Evolutionary conservation across 768 basidiomycete species (phyloP).

Genomic region (Suillus alpinus): DNA sequence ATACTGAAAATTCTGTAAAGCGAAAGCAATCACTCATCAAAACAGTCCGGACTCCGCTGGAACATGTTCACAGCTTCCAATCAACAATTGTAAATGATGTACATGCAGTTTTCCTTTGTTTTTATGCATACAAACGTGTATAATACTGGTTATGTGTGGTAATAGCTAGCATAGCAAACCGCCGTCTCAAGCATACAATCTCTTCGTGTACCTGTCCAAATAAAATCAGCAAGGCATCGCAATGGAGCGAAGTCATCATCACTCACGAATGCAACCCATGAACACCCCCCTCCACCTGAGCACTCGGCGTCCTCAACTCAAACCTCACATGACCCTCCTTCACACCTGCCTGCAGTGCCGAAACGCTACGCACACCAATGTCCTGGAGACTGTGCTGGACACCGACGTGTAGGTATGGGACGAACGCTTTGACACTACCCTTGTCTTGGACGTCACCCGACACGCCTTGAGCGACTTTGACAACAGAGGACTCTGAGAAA

Average conservation of each 20-base stretch:
- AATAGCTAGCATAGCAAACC: background rate
- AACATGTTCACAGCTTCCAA: background rate
- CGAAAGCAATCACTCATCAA: background rate
- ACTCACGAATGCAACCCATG: constrained; percentile 93
- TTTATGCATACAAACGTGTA: background rate
- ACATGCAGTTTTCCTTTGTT: background rate
- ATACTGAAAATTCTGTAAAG: too few relatives aligned
- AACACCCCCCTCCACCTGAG: constrained; percentile 94
- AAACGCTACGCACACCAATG: constrained; percentile 71
- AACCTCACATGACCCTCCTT: constrained; percentile 71
- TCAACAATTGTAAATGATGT: background rate
- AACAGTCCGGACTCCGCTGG: background rate
- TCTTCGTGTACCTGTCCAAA: constrained; percentile 50
- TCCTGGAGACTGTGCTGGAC: constrained; percentile 96
- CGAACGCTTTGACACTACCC: constrained; percentile 88
- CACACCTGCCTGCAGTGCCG: constrained; percentile 66
- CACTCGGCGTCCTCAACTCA: constrained; percentile 91
- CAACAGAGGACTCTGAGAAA: constrained; percentile 54
- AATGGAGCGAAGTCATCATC: constrained; percentile 12
- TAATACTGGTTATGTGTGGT: background rate
- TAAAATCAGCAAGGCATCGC: background rate
- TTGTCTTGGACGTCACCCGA: constrained; percentile 97
- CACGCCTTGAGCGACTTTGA: constrained; percentile 97
- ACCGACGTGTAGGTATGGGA: constrained; percentile 81
- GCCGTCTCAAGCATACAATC: constrained; percentile 42